Evolutionary conservation across 2,329 filamentous ascomycete genomes (phyloP).

Genomic region (Thielaviopsis ethacetica): DNA sequence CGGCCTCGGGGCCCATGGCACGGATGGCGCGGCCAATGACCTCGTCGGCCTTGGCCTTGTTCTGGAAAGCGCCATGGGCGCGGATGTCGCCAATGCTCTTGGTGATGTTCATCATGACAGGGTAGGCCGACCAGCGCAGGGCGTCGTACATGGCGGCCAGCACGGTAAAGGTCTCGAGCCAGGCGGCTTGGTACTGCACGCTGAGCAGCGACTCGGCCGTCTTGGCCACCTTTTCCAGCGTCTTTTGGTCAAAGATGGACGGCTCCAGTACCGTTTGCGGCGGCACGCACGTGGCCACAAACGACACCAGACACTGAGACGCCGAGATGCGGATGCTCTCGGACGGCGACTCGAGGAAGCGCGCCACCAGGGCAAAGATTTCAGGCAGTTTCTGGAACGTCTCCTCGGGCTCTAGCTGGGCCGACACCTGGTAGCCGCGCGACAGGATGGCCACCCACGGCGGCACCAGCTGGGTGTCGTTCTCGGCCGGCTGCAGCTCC

Average conservation of each 20-base stretch:
- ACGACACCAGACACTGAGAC: constrained; percentile 86
- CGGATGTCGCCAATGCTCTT: constrained; percentile 74
- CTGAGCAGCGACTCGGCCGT: constrained; percentile 59
- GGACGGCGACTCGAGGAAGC: constrained; percentile 71
- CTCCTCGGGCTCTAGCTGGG: constrained; percentile 74
- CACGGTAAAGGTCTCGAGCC: constrained; percentile 87
- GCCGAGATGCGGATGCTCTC: constrained; percentile 90
- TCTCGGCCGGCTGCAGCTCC: constrained; percentile 78
- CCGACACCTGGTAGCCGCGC: constrained; percentile 82
- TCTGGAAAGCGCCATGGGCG: constrained; percentile 71
- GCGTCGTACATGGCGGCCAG: constrained; percentile 75
- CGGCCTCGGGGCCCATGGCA: constrained; percentile 76
- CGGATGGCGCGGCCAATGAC: constrained; percentile 76
- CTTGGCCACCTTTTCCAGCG: constrained; percentile 63
- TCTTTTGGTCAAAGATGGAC: constrained; percentile 84
- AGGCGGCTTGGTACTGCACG: constrained; percentile 84
- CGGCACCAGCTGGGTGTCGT: constrained; percentile 85
- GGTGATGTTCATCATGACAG: constrained; percentile 59
- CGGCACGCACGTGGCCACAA: constrained; percentile 80
- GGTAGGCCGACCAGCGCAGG: constrained; percentile 68
- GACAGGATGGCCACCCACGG: constrained; percentile 95
- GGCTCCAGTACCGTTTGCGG: constrained; percentile 70
- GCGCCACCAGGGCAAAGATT: constrained; percentile 62
- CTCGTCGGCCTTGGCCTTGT: constrained; percentile 87
- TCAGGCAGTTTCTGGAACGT: constrained; percentile 83